A percentile compares a stretch with the other conserved stretches of the same genome.
phyloP scores from a whole-genome alignment of 2,329 filamentous ascomycete species.

The Xylaria sp. region DNA sequence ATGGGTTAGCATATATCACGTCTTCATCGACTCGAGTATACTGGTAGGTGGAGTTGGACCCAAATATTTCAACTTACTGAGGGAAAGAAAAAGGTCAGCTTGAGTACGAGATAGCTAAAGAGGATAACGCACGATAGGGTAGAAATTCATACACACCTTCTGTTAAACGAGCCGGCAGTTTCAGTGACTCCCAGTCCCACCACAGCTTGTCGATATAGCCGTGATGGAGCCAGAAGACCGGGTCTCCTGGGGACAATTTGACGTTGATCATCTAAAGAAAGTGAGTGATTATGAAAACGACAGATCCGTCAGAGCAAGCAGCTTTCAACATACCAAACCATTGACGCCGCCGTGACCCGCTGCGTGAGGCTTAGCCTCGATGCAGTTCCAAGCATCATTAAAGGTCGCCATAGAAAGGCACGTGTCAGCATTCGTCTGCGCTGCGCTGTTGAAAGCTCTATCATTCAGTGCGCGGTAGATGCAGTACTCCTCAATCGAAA shows the following conservation, averaged over 20 bases:
- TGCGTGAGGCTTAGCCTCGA: slow-evolving; percentile 10
- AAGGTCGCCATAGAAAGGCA: slow-evolving; percentile 18
- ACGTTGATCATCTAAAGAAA: slow-evolving; percentile 16
- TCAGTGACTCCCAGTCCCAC: slow-evolving; percentile 23
- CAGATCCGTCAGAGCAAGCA: background rate
- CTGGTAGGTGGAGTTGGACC: background rate
- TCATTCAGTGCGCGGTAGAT: slow-evolving; percentile 18
- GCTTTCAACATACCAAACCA: background rate
- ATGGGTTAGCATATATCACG: slow-evolving; percentile 2
- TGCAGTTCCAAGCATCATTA: slow-evolving; percentile 21
- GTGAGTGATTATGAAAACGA: too few species aligned
- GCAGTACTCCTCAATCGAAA: slow-evolving; percentile 17
- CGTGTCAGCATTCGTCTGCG: slow-evolving; percentile 10
- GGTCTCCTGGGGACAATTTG: slow-evolving; percentile 23
- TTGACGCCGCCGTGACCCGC: slow-evolving; percentile 14
- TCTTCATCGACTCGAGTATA: background rate
- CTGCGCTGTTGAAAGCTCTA: slow-evolving; percentile 8
- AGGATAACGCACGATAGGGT: background rate
- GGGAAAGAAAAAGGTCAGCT: background rate
- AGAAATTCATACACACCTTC: slow-evolving; percentile 13
- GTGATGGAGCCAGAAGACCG: slow-evolving; percentile 27
- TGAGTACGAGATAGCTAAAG: background rate
- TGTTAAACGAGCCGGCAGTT: slow-evolving; percentile 20
- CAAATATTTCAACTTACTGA: background rate
- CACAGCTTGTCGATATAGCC: slow-evolving; percentile 25